These are phyloP conservation scores for Hypoxylon crocopeplum DNA, from an alignment of 495 filamentous ascomycete genomes.

Conservation along the genomic window DNA sequence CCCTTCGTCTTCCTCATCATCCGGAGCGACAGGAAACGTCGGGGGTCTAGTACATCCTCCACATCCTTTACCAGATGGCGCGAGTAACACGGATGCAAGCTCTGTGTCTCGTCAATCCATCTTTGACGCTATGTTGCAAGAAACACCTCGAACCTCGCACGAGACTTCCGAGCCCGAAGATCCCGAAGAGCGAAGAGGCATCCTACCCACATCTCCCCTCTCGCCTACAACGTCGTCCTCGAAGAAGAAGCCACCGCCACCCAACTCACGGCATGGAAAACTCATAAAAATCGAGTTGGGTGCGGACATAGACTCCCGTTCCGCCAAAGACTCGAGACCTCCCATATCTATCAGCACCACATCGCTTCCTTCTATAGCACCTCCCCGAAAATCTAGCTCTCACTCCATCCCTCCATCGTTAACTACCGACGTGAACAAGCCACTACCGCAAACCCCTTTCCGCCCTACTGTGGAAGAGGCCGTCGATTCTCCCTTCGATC, in stretches of 20 bases:
- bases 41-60: slow-evolving; percentile 3
- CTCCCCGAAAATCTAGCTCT: slow-evolving; percentile 33
- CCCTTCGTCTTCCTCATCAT: slow-evolving; percentile 17
- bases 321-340: slow-evolving; percentile 23
- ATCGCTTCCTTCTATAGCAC: slow-evolving; percentile 32
- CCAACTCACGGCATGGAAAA: slow-evolving; percentile 72
- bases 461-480: slow-evolving; percentile 51
- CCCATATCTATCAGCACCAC: slow-evolving; percentile 30
- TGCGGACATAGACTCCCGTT: slow-evolving; percentile 30
- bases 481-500: slow-evolving; percentile 50
- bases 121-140: slow-evolving; percentile 46
- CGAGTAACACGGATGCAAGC: slow-evolving; percentile 55
- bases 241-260: slow-evolving; percentile 58
- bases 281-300: slow-evolving; percentile 59
- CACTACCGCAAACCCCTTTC: slow-evolving; percentile 50
- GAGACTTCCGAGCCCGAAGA: slow-evolving; percentile 51
- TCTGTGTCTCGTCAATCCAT: slow-evolving; percentile 57
- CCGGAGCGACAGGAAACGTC: neutral
- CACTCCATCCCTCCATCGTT: slow-evolving; percentile 6
- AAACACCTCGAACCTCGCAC: slow-evolving; percentile 57
- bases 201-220: slow-evolving; percentile 44
- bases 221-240: slow-evolving; percentile 30
- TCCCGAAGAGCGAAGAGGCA: slow-evolving; percentile 44
- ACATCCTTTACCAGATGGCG: slow-evolving; percentile 44
- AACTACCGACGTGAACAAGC: slow-evolving; percentile 58